Evolutionary conservation across 495 filamentous ascomycete species (phyloP).

Genomic region (Tuber aestivum): DNA sequence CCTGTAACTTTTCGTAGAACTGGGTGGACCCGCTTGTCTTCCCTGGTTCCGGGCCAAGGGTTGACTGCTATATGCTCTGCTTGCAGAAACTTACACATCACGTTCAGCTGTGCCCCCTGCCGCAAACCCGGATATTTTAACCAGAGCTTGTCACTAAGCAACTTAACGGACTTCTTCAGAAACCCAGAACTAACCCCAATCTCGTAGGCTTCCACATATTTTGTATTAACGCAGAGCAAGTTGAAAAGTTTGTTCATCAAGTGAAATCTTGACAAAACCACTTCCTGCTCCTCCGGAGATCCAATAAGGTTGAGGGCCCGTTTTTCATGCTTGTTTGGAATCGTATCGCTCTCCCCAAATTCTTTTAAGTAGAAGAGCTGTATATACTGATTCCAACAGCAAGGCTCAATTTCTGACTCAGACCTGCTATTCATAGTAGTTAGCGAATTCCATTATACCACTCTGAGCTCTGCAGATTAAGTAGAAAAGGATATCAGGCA

Average conservation of each 20-base stretch:
- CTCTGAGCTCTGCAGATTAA: background rate
- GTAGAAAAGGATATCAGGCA: background rate
- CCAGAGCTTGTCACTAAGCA: conserved; percentile 2
- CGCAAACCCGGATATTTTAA: background rate
- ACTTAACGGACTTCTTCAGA: conserved; percentile 5
- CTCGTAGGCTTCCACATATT: conserved; percentile 17
- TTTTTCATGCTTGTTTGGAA: background rate
- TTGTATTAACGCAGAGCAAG: background rate
- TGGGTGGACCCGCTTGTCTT: too few species aligned
- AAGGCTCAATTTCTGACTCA: conserved; percentile 7
- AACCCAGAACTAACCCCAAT: conserved; percentile 14
- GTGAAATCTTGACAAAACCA: conserved; percentile 9
- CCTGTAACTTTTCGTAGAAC: background rate
- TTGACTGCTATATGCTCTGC: background rate
- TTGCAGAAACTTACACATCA: conserved; percentile 14
- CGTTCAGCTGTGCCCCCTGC: background rate
- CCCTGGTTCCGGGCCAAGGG: background rate
- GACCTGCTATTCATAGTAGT: background rate
- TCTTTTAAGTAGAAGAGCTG: conserved; percentile 12
- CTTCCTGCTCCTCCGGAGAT: background rate
- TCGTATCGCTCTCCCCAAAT: background rate
- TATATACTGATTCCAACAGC: conserved; percentile 14
- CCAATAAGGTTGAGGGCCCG: background rate
- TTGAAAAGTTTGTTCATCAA: conserved; percentile 23
- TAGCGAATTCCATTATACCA: background rate